Conservation (phyloP, 768 basidiomycete genomes). For the Russula emetica region DNA sequence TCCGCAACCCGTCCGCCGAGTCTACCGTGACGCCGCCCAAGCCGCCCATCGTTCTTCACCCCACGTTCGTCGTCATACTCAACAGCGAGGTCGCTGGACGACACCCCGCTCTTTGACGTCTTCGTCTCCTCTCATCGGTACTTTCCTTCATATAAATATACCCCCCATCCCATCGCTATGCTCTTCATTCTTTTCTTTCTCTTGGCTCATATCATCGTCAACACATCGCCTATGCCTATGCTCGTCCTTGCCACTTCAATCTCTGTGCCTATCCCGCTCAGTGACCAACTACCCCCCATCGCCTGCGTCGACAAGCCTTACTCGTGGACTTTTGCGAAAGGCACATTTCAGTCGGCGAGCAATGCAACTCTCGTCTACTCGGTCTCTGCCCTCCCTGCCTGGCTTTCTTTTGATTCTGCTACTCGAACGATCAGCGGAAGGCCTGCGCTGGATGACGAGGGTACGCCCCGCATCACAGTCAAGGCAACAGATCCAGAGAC, state of each 20-base stretch:
- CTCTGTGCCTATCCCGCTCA: conserved; percentile 55
- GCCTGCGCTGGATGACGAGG: conserved; percentile 60
- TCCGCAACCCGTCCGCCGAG: not conserved
- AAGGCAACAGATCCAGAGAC: conserved; percentile 54
- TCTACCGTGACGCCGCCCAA: not conserved
- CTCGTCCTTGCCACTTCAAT: conserved; percentile 33
- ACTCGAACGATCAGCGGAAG: conserved; percentile 64
- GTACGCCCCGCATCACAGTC: conserved; percentile 55
- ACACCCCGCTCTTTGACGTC: conserved; percentile 29
- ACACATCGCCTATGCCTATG: conserved; percentile 23
- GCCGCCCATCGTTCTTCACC: conserved; percentile 18
- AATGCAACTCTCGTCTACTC: conserved; percentile 48
- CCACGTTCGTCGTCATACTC: conserved; percentile 19
- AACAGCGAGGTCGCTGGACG: conserved; percentile 32
- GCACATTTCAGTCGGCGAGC: conserved; percentile 56
- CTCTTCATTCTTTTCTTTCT: conserved; percentile 55
- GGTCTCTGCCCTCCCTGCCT: conserved; percentile 57
- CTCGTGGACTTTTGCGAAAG: conserved; percentile 61
- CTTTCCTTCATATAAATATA: conserved; percentile 11
- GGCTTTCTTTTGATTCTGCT: conserved; percentile 69
- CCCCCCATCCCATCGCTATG: conserved; percentile 51
- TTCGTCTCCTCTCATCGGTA: not conserved
- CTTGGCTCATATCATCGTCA: conserved; percentile 45
- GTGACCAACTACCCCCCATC: conserved; percentile 71
- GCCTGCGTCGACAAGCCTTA: conserved; percentile 64